phyloP scores from a whole-genome alignment of 805 yeast species.

The Starmerella asiatica region DNA sequence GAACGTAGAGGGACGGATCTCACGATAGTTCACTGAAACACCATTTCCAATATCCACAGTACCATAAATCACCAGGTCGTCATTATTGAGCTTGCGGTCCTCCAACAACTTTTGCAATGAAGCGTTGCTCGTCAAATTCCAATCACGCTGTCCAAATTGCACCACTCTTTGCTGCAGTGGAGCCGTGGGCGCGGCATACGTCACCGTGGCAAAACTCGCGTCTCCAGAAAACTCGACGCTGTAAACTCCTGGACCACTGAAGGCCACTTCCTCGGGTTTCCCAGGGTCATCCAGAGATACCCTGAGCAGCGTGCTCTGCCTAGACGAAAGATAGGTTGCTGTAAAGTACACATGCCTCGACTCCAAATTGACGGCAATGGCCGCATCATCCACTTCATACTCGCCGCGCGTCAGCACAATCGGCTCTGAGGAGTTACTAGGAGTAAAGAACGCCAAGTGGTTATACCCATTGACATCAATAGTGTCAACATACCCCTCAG shows the following conservation, averaged over 20 bases:
- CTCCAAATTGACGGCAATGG: conserved; percentile 36
- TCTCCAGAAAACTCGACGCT: conserved; percentile 68
- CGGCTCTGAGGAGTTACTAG: conserved; percentile 46
- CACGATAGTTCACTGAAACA: conserved; percentile 44
- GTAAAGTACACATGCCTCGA: conserved; percentile 46
- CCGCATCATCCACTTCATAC: conserved; percentile 82
- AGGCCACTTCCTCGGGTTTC: conserved; percentile 37
- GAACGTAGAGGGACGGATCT: conserved; percentile 66
- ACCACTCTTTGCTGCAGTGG: conserved; percentile 57
- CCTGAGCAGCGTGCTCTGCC: conserved; percentile 71
- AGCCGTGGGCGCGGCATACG: conserved; percentile 71
- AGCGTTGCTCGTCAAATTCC: conserved; percentile 27
- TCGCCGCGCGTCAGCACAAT: conserved; percentile 53
- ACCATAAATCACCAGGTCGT: conserved; percentile 36
- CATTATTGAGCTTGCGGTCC: conserved; percentile 30
- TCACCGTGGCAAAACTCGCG: conserved; percentile 52
- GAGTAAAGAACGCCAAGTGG: conserved; percentile 76
- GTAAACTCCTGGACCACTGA: conserved; percentile 49
- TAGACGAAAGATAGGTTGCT: conserved; percentile 64
- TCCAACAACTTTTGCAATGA: conserved; percentile 20
- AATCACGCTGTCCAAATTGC: conserved; percentile 30
- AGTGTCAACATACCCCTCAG: conserved; percentile 73
- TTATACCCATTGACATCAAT: conserved; percentile 35
- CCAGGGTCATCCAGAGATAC: conserved; percentile 38
- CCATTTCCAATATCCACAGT: conserved; percentile 33